Conservation (phyloP, 2,329 filamentous ascomycete species). For the Sporothrix brunneoviolacea region DNA sequence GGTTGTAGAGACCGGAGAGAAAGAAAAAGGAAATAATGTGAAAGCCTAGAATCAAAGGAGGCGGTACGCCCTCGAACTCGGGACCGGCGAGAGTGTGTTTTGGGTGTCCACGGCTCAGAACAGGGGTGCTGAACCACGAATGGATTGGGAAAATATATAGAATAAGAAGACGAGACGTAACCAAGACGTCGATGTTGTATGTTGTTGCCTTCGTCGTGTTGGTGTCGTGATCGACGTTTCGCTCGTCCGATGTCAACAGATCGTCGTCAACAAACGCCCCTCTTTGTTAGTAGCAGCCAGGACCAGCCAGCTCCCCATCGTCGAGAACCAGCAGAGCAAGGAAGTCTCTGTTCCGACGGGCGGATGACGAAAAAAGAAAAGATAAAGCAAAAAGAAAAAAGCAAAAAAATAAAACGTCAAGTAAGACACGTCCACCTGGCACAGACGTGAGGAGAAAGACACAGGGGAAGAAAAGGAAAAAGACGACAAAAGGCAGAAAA, state of each 20-base stretch:
- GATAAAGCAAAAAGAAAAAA: background rate
- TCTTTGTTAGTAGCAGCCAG: background rate
- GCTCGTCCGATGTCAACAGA: background rate
- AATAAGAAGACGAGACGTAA: too few relatives aligned
- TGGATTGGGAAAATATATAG: too few relatives aligned
- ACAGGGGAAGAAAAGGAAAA: too few relatives aligned
- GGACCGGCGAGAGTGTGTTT: too few relatives aligned
- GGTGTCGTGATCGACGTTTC: too few relatives aligned
- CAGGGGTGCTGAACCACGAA: too few relatives aligned
- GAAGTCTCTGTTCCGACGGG: too few relatives aligned
- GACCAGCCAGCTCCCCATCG: conserved; percentile 1
- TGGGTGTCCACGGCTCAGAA: too few relatives aligned
- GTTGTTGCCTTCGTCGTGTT: background rate
- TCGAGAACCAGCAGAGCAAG: background rate
- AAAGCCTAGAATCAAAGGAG: too few relatives aligned
- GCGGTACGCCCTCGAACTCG: too few relatives aligned
- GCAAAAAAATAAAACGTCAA: background rate
- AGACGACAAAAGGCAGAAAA: background rate
- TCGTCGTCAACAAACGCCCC: background rate
- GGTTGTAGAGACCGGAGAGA: background rate
- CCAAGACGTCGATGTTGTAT: too few relatives aligned
- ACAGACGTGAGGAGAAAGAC: background rate
- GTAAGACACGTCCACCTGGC: too few relatives aligned
- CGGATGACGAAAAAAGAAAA: background rate
- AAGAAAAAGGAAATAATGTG: background rate